phyloP scores from a whole-genome alignment of 2,329 filamentous ascomycete genomes.

The Apiospora aurea region DNA sequence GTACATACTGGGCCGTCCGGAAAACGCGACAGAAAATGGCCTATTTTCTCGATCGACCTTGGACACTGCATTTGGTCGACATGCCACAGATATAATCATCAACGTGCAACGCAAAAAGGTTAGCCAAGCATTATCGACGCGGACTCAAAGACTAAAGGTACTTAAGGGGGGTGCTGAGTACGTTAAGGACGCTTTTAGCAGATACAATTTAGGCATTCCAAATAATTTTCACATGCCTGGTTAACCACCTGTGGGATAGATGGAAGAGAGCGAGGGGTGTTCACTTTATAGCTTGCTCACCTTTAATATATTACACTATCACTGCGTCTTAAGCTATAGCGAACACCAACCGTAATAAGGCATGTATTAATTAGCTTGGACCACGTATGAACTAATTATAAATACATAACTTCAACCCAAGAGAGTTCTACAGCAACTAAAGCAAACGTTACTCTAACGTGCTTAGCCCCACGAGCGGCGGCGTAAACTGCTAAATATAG shows the following conservation, averaged over 20 bases:
- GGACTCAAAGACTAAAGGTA: background rate
- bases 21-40: constrained; percentile 8
- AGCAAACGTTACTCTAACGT: background rate
- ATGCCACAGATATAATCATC: constrained; percentile 14
- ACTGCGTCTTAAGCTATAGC: background rate
- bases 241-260: background rate
- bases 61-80: constrained; percentile 2
- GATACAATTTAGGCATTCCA: background rate
- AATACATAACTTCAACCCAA: no score
- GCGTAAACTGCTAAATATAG: constrained; percentile 4
- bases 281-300: background rate
- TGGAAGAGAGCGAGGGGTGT: background rate
- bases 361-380: no score
- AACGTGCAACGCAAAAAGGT: background rate
- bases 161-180: background rate
- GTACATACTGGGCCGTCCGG: constrained; percentile 5
- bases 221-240: background rate
- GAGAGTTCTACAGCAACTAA: no score
- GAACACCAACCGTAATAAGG: background rate
- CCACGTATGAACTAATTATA: no score
- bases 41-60: constrained; percentile 10
- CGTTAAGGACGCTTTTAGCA: background rate
- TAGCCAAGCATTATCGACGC: constrained; percentile 2
- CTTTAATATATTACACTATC: background rate
- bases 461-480: background rate